Percentiles rank a stretch among this genome's conserved stretches.
These are phyloP conservation scores for Teratosphaeria epicoccoides DNA, from an alignment of 2,329 filamentous ascomycete genomes.

Conservation along the genomic window DNA sequence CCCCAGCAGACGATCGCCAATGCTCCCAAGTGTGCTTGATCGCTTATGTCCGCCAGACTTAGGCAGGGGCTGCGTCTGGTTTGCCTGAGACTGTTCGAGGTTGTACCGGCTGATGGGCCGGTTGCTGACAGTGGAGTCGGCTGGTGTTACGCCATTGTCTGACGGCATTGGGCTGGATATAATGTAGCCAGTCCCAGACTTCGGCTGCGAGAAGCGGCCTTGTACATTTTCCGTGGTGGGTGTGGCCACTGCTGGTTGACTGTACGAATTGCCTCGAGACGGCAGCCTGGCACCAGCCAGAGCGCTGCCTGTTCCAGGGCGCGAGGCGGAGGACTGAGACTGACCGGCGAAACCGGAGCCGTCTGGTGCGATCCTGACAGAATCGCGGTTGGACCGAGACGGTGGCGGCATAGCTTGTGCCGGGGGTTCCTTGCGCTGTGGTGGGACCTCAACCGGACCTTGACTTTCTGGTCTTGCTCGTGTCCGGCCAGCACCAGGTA, in stretches of 20 bases:
- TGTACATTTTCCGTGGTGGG: slow-evolving; percentile 82
- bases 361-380: slow-evolving; percentile 44
- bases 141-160: slow-evolving; percentile 32
- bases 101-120: slow-evolving; percentile 47
- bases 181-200: slow-evolving; percentile 54
- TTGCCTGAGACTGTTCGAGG: slow-evolving; percentile 42
- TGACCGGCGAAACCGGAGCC: slow-evolving; percentile 26
- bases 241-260: slow-evolving; percentile 75
- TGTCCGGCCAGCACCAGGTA: slow-evolving; percentile 33
- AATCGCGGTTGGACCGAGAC: slow-evolving; percentile 29
- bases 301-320: slow-evolving; percentile 75
- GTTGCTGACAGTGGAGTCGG: slow-evolving; percentile 30
- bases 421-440: slow-evolving; percentile 15
- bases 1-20: slow-evolving; percentile 76
- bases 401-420: slow-evolving; percentile 26
- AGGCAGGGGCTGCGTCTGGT: slow-evolving; percentile 52
- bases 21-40: slow-evolving; percentile 43
- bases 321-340: slow-evolving; percentile 35
- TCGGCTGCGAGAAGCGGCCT: slow-evolving; percentile 73
- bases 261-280: slow-evolving; percentile 67
- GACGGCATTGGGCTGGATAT: slow-evolving; percentile 56
- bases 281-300: slow-evolving; percentile 53
- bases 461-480: slow-evolving; percentile 46
- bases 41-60: slow-evolving; percentile 52
- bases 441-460: slow-evolving; percentile 38